A percentile compares a stretch with the other conserved stretches of the same genome.
Conservation (phyloP, 148 eudicot genomes). For the Persicaria maculosa region DNA sequence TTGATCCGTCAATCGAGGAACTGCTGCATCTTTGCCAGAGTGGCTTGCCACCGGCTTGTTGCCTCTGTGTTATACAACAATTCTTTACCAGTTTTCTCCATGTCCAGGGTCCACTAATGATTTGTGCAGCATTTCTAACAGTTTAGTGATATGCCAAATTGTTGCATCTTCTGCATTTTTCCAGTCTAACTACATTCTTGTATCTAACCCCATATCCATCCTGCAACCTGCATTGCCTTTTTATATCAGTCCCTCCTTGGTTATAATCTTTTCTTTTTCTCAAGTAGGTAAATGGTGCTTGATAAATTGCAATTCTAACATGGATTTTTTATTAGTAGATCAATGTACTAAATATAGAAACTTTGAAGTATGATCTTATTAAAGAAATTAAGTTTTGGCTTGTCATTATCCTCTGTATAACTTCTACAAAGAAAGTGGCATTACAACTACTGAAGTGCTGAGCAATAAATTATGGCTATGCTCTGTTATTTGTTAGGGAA, state of each 20-base stretch:
- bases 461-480: not conserved
- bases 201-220: not conserved
- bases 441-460: not conserved
- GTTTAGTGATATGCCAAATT: not conserved
- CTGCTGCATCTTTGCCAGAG: not conserved
- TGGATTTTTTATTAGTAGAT: not conserved
- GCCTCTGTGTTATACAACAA: not conserved
- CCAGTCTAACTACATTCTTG: not conserved
- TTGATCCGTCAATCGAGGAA: not conserved
- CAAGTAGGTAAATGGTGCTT: not conserved
- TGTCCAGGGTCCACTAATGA: not conserved
- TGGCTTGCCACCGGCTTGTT: not conserved
- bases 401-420: not conserved
- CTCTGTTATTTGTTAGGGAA: not conserved
- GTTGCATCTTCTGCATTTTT: not conserved
- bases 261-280: not conserved
- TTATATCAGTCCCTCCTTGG: not conserved
- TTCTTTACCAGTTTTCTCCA: not conserved
- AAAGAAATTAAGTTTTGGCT: not conserved
- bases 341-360: not conserved
- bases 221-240: not conserved
- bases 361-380: not conserved
- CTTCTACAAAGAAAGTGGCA: not conserved
- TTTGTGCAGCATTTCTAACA: not conserved
- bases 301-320: not conserved